Percentiles rank a stretch among this genome's conserved stretches.
These are phyloP conservation scores for Lentinula lateritia DNA, from an alignment of 768 basidiomycete species.

Conservation along the genomic window DNA sequence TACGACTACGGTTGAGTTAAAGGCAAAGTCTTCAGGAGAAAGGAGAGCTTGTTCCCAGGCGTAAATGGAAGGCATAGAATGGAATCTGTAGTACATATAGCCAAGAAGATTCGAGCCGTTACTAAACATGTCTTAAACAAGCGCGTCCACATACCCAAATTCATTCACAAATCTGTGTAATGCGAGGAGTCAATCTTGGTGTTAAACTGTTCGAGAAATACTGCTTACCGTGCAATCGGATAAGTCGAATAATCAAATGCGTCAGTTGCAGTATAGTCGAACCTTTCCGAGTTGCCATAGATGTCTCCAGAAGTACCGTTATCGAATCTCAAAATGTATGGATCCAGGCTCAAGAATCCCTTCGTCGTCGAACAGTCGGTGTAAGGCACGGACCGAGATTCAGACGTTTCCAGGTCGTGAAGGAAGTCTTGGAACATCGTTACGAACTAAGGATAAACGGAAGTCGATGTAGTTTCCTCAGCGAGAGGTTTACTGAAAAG, in stretches of 20 bases:
- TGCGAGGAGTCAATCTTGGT: background rate
- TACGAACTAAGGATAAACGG: conserved; percentile 30
- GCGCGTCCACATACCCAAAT: conserved; percentile 36
- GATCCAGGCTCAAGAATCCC: conserved; percentile 52
- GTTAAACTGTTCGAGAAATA: background rate
- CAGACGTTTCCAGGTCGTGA: conserved; percentile 39
- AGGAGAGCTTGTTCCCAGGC: conserved; percentile 53
- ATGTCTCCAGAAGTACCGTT: conserved; percentile 48
- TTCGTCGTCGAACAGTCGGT: conserved; percentile 56
- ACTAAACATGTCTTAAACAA: background rate
- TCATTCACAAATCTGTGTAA: conserved; percentile 47
- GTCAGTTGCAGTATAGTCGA: conserved; percentile 46
- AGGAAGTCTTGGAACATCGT: conserved; percentile 49
- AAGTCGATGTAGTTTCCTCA: background rate
- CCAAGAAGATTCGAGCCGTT: background rate
- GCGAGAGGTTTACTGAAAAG: background rate
- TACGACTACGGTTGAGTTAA: conserved; percentile 52
- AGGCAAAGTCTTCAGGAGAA: conserved; percentile 45
- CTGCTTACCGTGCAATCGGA: conserved; percentile 37
- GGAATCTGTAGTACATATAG: conserved; percentile 32
- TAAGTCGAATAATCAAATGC: conserved; percentile 53
- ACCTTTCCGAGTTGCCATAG: conserved; percentile 56
- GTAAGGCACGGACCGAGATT: conserved; percentile 46
- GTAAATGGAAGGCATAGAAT: conserved; percentile 60
- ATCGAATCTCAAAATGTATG: conserved; percentile 43